A percentile compares a stretch with the other conserved stretches of the same genome.
Conservation (phyloP, 768 basidiomycete genomes). For the Boletus rubescentipes region DNA sequence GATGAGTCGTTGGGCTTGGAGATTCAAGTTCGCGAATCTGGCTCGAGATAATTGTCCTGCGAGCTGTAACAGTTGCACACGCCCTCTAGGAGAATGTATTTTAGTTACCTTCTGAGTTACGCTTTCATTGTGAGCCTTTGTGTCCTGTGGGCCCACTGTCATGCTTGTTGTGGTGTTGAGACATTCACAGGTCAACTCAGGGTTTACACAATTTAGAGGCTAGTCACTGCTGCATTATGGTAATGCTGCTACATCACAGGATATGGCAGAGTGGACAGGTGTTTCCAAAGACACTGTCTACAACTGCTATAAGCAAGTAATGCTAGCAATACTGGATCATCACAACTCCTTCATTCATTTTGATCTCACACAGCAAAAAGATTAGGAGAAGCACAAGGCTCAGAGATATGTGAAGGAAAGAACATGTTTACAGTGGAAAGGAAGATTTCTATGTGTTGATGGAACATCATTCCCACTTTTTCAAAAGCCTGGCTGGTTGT, state of each 20-base stretch:
- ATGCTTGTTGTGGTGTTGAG: too few species aligned
- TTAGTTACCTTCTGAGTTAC: too few species aligned
- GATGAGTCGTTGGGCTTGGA: not conserved
- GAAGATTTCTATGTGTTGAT: constrained; percentile 13
- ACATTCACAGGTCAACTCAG: too few species aligned
- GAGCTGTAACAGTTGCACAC: too few species aligned
- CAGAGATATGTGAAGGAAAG: not conserved
- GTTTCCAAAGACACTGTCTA: constrained; percentile 15
- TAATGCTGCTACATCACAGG: constrained; percentile 13
- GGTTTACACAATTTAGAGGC: too few species aligned
- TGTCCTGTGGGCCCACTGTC: too few species aligned
- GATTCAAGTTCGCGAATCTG: too few species aligned
- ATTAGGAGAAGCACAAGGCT: not conserved
- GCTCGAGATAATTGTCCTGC: too few species aligned
- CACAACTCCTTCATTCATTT: not conserved
- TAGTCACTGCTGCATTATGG: too few species aligned
- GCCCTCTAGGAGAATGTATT: too few species aligned
- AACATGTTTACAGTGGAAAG: not conserved
- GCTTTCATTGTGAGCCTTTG: too few species aligned
- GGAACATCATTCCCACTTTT: constrained; percentile 15
- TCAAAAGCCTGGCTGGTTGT: constrained; percentile 20
- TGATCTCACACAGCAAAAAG: not conserved
- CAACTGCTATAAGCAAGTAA: not conserved
- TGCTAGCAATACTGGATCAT: not conserved
- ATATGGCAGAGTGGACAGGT: constrained; percentile 23